Evolutionary conservation across 192 early-diverging fungal species (phyloP), one percentile per base, ranked within the genome.

Genomic region (Linnemannia exigua): DNA sequence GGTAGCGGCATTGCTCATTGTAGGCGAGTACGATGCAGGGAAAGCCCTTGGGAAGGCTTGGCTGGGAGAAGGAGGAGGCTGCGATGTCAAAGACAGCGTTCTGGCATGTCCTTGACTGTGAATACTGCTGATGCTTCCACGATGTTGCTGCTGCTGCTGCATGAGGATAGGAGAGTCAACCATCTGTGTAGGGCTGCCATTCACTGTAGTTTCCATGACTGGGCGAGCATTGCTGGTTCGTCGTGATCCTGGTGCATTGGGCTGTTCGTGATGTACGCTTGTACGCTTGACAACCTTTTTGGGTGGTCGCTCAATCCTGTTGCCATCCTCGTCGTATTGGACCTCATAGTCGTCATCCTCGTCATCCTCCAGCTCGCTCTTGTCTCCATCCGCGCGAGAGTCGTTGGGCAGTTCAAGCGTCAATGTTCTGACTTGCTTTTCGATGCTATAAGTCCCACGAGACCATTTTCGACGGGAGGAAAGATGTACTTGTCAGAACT

Each of bases 261-360:
- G 38, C 25, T 75, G 73, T 31, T 69, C 50, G 6, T 52, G 50
- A 20, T 74, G 66, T 17, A 82, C 22, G 20, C 74, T 76, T 22
- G 33, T 70, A 14, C 80, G 74, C 28, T 75, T 75, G 31, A 33
- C 12, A 33, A 28, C 7, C 75, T 36, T 79, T n/a, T 67, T 67
- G 1, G 78, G 78, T 28, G 69, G 69, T 46, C 38, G 36, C 28
- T 86, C 84, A n/a, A 86, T 86, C 75, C 84, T 72, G 66, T 86
- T 86, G 22, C 84, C 84, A 48, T 86, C 84, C 7, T 86, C 84
- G 33, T 86, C 84, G 51, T 86, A 86, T 15, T 86, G 68, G 9
- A 86, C 84, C 35, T 86, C 84, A 46, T 86, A 86, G 31, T 86
- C 84, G 6, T 86, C 84, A 19, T 86, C 84, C 9, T 85, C 83